Percentiles rank a stretch among this genome's conserved stretches.
Conservation (phyloP, 345 rosid species). For the Acer saccharum region DNA sequence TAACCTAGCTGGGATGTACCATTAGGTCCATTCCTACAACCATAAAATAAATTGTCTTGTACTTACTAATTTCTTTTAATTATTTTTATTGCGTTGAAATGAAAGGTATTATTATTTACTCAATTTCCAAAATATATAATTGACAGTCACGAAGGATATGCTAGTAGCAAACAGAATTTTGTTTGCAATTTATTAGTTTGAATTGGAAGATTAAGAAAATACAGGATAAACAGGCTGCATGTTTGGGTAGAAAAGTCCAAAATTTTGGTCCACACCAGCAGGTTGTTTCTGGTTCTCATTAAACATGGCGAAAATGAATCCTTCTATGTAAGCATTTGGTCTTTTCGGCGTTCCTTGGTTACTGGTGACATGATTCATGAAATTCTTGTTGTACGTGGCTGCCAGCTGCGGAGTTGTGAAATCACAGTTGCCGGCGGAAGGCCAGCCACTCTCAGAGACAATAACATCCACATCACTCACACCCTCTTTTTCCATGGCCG, state of each 20-base stretch:
- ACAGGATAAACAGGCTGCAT: slow-evolving; percentile 16
- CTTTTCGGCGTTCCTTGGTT: slow-evolving; percentile 24
- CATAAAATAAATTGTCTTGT: too few relatives aligned
- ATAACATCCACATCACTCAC: slow-evolving; percentile 10
- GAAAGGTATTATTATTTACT: too few relatives aligned
- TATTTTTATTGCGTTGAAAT: too few relatives aligned
- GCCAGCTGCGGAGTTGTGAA: slow-evolving; percentile 28
- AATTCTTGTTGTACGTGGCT: slow-evolving; percentile 19
- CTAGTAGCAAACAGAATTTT: too few relatives aligned
- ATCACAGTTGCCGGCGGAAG: slow-evolving; percentile 34
- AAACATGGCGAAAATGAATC: slow-evolving; percentile 19
- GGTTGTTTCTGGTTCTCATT: slow-evolving; percentile 27
- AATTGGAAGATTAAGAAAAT: neutral
- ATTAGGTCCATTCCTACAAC: too few relatives aligned
- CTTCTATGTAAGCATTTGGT: slow-evolving; percentile 2
- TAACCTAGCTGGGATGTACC: too few relatives aligned
- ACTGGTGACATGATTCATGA: slow-evolving; percentile 8
- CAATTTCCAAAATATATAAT: too few relatives aligned
- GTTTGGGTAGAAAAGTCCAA: slow-evolving; percentile 19
- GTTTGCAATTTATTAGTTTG: too few relatives aligned
- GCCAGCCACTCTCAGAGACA: slow-evolving; percentile 49
- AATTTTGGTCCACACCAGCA: slow-evolving; percentile 17
- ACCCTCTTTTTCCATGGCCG: slow-evolving; percentile 32
- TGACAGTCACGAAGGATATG: too few relatives aligned
- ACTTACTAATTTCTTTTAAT: too few relatives aligned